Percentiles rank a stretch among this genome's conserved stretches.
phyloP scores from a whole-genome alignment of 257 asterid species.

The Rhazya stricta region DNA sequence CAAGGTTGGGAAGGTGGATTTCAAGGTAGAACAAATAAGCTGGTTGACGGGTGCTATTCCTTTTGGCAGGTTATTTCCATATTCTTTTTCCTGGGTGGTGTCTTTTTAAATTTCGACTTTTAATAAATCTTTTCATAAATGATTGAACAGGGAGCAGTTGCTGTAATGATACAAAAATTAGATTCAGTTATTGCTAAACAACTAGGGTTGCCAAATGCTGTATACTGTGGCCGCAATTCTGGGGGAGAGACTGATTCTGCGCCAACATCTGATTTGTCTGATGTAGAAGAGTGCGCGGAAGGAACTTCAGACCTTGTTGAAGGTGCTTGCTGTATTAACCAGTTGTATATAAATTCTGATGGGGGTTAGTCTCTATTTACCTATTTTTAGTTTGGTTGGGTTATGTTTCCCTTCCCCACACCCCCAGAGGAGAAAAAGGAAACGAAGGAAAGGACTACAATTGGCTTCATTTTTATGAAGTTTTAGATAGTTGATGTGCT shows the following conservation, averaged over 20 bases:
- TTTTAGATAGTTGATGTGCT: background rate
- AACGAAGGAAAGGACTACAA: background rate
- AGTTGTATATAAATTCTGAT: slow-evolving; percentile 36
- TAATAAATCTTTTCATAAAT: background rate
- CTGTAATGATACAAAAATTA: slow-evolving; percentile 66
- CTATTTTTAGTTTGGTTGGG: background rate
- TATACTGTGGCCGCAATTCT: slow-evolving; percentile 19
- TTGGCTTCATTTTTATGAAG: slow-evolving; percentile 13
- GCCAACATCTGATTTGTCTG: slow-evolving; percentile 41
- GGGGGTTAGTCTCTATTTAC: background rate
- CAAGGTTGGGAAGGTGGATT: slow-evolving; percentile 98
- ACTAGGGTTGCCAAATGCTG: slow-evolving; percentile 44
- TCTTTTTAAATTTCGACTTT: slow-evolving; percentile 1
- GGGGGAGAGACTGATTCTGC: slow-evolving; percentile 42
- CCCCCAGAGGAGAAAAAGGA: background rate
- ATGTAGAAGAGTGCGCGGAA: slow-evolving; percentile 35
- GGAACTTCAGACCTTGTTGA: slow-evolving; percentile 35
- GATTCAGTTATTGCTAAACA: slow-evolving; percentile 43
- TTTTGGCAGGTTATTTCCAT: slow-evolving; percentile 90
- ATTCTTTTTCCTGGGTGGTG: background rate
- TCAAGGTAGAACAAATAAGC: slow-evolving; percentile 96
- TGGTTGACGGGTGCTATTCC: slow-evolving; percentile 99
- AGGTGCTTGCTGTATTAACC: slow-evolving; percentile 20
- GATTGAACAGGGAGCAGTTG: slow-evolving; percentile 73
- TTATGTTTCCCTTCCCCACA: background rate